Evolutionary conservation across 2,329 filamentous ascomycete species (phyloP).

Genomic region (Curvularia sp.): DNA sequence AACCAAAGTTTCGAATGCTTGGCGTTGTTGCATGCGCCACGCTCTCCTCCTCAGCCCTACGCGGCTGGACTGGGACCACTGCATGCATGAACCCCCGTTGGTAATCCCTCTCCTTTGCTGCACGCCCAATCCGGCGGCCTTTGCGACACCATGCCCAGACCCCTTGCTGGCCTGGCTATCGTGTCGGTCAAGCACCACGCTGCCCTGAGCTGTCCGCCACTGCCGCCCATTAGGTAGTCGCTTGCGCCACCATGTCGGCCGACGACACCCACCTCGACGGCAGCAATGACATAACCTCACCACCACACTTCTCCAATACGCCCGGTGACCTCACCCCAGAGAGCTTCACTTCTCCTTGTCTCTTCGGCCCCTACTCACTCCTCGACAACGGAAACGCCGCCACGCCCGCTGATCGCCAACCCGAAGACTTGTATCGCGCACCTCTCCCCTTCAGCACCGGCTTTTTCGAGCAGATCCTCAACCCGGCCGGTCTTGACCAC

Average conservation of each 20-base stretch:
- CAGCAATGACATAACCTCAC: conserved; percentile 9
- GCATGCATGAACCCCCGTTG: conserved; percentile 2
- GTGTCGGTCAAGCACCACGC: conserved; percentile 5
- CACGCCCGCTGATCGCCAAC: conserved; percentile 8
- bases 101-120: background rate
- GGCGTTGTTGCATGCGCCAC: background rate
- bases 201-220: background rate
- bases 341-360: conserved; percentile 3
- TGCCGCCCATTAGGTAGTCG: conserved; percentile 4
- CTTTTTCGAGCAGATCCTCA: conserved; percentile 44
- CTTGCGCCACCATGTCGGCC: conserved; percentile 31
- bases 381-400: conserved; percentile 13
- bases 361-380: conserved; percentile 6
- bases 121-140: conserved; percentile 14
- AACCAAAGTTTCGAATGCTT: conserved; percentile 7
- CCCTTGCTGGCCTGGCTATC: background rate
- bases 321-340: conserved; percentile 5
- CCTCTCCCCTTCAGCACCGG: conserved; percentile 25
- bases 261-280: conserved; percentile 8
- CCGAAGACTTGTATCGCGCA: conserved; percentile 24
- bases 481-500: conserved; percentile 30
- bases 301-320: conserved; percentile 13
- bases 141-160: conserved; percentile 11
- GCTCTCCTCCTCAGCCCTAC: conserved; percentile 16
- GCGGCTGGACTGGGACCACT: no score